phyloP scores from a whole-genome alignment of 352 stramenopile species.

The Phytophthora colocasiae region DNA sequence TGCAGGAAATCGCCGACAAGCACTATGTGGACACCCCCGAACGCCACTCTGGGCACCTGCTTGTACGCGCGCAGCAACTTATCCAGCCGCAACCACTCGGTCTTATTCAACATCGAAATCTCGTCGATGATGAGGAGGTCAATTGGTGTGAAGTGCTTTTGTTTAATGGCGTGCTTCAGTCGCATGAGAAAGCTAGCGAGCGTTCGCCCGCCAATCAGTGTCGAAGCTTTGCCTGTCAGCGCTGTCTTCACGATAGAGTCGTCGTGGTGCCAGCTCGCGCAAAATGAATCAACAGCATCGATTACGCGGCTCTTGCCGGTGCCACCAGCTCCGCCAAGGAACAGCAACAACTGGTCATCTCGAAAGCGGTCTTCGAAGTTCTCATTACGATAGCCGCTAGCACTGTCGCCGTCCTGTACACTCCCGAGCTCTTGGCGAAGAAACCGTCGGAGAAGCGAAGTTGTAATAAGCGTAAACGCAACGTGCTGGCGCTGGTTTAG shows the following conservation, averaged over 20 bases:
- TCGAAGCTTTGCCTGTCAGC: not conserved
- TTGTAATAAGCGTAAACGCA: too few species aligned
- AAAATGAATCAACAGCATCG: not conserved
- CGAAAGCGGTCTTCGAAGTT: too few species aligned
- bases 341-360: too few species aligned
- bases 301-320: not conserved
- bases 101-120: not conserved
- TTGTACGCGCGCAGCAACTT: not conserved
- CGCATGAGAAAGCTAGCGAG: not conserved
- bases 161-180: not conserved
- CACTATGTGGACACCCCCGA: not conserved
- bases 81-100: not conserved
- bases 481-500: too few species aligned
- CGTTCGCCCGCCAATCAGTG: not conserved
- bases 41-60: not conserved
- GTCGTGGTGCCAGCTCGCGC: not conserved
- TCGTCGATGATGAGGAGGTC: not conserved
- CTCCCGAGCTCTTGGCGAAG: too few species aligned
- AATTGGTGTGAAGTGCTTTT: not conserved
- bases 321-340: too few species aligned
- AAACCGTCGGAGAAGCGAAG: too few species aligned
- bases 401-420: too few species aligned
- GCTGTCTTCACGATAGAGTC: not conserved
- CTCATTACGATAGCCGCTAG: too few species aligned
- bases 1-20: slow-evolving; percentile 12